Evolutionary conservation across 1,284 basidiomycete species (phyloP).

Genomic region (Porodaedalea pini): DNA sequence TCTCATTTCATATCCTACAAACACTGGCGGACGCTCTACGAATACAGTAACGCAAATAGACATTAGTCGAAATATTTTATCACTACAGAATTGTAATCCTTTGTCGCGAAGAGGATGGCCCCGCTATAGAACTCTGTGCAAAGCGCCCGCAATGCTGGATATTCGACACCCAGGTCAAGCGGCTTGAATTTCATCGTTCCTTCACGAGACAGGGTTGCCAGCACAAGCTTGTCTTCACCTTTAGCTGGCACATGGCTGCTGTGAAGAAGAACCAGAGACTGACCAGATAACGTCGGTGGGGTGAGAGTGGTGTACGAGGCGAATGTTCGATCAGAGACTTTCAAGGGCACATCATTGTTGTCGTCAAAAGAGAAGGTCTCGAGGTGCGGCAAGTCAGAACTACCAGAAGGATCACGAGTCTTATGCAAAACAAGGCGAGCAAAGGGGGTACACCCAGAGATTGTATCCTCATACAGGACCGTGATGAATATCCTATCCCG

Average conservation of each 20-base stretch:
- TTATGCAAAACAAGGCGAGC: conserved; percentile 1
- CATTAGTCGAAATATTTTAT: neutral
- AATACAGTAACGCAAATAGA: neutral
- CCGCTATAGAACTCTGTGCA: conserved; percentile 7
- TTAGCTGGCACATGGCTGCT: neutral
- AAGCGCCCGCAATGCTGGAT: neutral
- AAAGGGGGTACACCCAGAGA: neutral
- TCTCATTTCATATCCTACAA: neutral
- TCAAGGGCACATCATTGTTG: neutral
- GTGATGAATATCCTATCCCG: neutral
- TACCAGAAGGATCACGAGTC: neutral
- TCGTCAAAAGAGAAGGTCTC: neutral
- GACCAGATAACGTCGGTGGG: conserved; percentile 3
- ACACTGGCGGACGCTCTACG: neutral
- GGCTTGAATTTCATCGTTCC: neutral
- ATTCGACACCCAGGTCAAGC: neutral
- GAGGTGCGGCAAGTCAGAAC: neutral
- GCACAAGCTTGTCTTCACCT: neutral
- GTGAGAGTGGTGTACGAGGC: neutral
- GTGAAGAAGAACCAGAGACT: neutral
- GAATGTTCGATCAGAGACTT: neutral
- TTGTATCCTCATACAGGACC: neutral
- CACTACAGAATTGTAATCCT: conserved; percentile 3
- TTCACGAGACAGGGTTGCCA: neutral
- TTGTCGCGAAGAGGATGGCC: conserved; percentile 2